These are phyloP conservation scores for Breviolum minutum DNA, from an alignment of 73 alveolate species.

Conservation along the genomic window DNA sequence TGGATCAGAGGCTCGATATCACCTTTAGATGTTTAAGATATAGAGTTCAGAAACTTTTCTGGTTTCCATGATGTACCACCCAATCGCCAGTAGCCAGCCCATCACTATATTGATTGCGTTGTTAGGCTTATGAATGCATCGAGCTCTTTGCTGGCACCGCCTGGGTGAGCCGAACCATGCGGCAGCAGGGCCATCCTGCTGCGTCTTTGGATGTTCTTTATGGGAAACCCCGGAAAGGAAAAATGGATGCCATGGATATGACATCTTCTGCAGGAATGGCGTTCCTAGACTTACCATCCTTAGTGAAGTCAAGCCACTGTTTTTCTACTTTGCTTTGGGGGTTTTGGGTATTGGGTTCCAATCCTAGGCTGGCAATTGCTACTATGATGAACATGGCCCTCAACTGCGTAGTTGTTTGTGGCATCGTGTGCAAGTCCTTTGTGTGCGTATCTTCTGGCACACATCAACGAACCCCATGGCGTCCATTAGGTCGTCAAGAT, in stretches of 20 bases:
- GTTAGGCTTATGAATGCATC: not conserved
- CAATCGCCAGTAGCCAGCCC: not conserved
- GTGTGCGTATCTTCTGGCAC: not conserved
- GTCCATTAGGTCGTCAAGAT: not conserved
- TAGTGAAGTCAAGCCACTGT: not conserved
- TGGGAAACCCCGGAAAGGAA: not conserved
- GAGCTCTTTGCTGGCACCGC: slow-evolving; percentile 23
- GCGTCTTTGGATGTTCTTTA: not conserved
- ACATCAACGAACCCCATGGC: not conserved
- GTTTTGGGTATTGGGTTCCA: not conserved
- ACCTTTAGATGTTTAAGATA: not conserved
- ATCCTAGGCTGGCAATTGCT: not conserved
- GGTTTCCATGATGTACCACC: not conserved
- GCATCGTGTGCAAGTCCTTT: not conserved
- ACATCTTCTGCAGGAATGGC: not conserved
- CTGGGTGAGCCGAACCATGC: not conserved
- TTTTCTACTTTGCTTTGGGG: not conserved
- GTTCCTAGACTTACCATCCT: not conserved
- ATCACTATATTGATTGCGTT: too few species aligned
- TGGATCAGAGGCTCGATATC: not conserved
- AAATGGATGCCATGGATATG: not conserved
- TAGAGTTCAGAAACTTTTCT: not conserved
- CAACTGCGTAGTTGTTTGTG: not conserved
- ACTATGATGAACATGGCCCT: not conserved
- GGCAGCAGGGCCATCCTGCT: not conserved